Base-by-base conservation (phyloP, 441 rosid genomes). In the Euphorbia corollata region DNA sequence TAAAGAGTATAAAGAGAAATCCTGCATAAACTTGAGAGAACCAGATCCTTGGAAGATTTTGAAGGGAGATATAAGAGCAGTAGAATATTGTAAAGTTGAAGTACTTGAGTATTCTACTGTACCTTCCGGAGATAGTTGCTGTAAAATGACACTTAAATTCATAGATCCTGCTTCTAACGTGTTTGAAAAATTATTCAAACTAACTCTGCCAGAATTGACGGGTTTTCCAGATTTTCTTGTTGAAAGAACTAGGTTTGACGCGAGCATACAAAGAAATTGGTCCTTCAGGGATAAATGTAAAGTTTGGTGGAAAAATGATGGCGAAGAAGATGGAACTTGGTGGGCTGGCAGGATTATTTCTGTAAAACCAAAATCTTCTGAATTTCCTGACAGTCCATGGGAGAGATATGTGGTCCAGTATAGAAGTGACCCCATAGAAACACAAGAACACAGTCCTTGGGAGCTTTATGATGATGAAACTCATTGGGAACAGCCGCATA, bases 121-220 rank as follows among this genome's bases (percentile, higher is more conserved):
- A 73, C 83, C 99, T 18, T 97, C 98, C 61, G 99, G 99, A 48
- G 99, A 96, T 76, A 82, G 96, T 86, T 89, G 99, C 82, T 96
- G 99, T 73, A 87, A 90, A 89, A 76, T 96, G 92, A 90, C 79
- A 0, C 98, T 96, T 43, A 80, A 74, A 78, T 92, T 92, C 81
- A 66, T 84, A 19, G 94, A 92, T 79, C 87, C 91, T 34, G 39
- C 75, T 73, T 92, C 98, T 5, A 69, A 76, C 9, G 83, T 87
- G 78, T 83, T 77, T 53, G 59, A 73, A 61, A 80, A 80, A 75
- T 68, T 80, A 36, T 90, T 92, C 72, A 92, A 79, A 67, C 73
- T 92, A 64, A 90, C 96, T 23, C 70, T 96, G 61, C 96, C 96
- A 16, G 98, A 96, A 74, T 82, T 87, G 73, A 90, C 87, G 59